phyloP scores from a whole-genome alignment of 1,284 basidiomycete species.

The Lentinula novae-zelandiae region DNA sequence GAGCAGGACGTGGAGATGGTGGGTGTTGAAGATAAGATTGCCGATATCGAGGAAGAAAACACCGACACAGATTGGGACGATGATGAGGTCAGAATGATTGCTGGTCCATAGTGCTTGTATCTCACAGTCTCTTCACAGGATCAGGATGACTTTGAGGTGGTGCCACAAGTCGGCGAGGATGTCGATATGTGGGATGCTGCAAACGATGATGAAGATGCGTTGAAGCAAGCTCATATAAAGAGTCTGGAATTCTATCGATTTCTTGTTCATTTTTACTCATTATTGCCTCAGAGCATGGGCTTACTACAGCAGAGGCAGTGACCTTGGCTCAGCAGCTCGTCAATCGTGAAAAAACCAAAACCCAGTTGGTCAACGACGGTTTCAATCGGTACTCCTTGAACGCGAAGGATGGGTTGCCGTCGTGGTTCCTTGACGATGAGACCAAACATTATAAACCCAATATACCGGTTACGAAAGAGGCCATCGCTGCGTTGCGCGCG shows the following conservation, averaged over 20 bases:
- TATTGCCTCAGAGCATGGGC: slow-evolving; percentile 64
- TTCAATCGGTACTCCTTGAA: slow-evolving; percentile 94
- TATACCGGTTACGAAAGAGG: slow-evolving; percentile 96
- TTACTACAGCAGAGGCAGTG: slow-evolving; percentile 89
- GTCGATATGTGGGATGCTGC: slow-evolving; percentile 80
- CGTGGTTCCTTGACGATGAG: slow-evolving; percentile 99
- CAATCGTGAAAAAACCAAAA: slow-evolving; percentile 88
- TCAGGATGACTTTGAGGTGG: slow-evolving; percentile 68
- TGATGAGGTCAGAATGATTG: neutral
- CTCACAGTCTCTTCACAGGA: slow-evolving; percentile 19
- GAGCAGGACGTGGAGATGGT: slow-evolving; percentile 26
- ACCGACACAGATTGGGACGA: neutral
- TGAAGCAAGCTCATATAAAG: slow-evolving; percentile 67
- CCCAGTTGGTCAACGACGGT: slow-evolving; percentile 90
- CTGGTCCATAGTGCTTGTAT: neutral
- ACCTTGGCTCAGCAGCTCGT: slow-evolving; percentile 91
- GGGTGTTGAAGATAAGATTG: slow-evolving; percentile 12
- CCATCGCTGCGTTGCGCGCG: slow-evolving; percentile 81
- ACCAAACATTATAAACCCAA: slow-evolving; percentile 91
- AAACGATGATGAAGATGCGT: slow-evolving; percentile 75
- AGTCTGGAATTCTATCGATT: slow-evolving; percentile 45
- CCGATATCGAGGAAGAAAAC: neutral
- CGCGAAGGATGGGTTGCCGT: slow-evolving; percentile 87
- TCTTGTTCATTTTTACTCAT: slow-evolving; percentile 7
- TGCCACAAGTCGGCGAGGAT: slow-evolving; percentile 65